Percentiles rank a stretch among this genome's conserved stretches.
These are phyloP conservation scores for Beauveria scarabaeidicola DNA, from an alignment of 2,329 filamentous ascomycete genomes.

Conservation along the genomic window DNA sequence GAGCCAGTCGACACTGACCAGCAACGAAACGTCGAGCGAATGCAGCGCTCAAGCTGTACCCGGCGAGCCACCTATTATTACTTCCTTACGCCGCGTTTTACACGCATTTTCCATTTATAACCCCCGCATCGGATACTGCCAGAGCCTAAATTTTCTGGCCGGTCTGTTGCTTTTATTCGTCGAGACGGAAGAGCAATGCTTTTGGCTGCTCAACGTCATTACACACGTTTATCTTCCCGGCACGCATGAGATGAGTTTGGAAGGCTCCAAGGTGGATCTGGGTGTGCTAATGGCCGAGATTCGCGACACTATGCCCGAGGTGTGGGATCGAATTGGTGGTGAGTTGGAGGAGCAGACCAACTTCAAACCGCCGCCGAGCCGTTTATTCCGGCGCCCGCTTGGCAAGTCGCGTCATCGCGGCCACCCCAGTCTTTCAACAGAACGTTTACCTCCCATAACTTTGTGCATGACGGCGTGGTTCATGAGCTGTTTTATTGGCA, in stretches of 20 bases:
- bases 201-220: slow-evolving; percentile 89
- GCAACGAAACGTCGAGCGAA: slow-evolving; percentile 25
- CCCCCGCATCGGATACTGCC: slow-evolving; percentile 87
- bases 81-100: slow-evolving; percentile 73
- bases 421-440: slow-evolving; percentile 31
- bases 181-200: slow-evolving; percentile 78
- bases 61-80: slow-evolving; percentile 68
- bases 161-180: slow-evolving; percentile 85
- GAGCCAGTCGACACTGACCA: slow-evolving; percentile 30
- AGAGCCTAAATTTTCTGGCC: slow-evolving; percentile 90
- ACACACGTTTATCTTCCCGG: slow-evolving; percentile 82
- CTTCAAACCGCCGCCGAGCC: slow-evolving; percentile 27
- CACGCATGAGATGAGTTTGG: slow-evolving; percentile 82
- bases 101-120: slow-evolving; percentile 88
- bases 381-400: slow-evolving; percentile 28
- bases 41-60: slow-evolving; percentile 22
- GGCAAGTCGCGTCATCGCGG: slow-evolving; percentile 33
- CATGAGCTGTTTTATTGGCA: slow-evolving; percentile 94
- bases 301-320: slow-evolving; percentile 68
- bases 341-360: slow-evolving; percentile 52
- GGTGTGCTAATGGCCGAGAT: slow-evolving; percentile 86
- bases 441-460: slow-evolving; percentile 75
- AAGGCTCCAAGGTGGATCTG: slow-evolving; percentile 88
- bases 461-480: slow-evolving; percentile 95
- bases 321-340: slow-evolving; percentile 83